phyloP scores from a whole-genome alignment of 768 basidiomycete genomes.

The Saitozyma sp. region DNA sequence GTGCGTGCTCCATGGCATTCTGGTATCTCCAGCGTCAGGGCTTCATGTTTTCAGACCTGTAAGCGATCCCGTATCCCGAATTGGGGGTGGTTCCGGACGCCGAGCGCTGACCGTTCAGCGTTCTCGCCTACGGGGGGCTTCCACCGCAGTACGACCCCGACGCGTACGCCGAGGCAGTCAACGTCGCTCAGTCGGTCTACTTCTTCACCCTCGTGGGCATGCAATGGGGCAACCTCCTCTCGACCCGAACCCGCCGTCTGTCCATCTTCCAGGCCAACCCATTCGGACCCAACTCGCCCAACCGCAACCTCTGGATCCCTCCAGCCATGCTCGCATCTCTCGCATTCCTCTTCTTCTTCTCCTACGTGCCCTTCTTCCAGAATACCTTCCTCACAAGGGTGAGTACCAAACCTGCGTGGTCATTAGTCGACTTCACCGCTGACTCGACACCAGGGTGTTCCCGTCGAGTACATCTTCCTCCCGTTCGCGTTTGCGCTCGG shows the following conservation, averaged over 20 bases:
- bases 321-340: conserved; percentile 58
- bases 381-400: conserved; percentile 59
- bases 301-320: conserved; percentile 57
- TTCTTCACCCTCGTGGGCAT: conserved; percentile 59
- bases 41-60: conserved; percentile 39
- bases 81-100: no score
- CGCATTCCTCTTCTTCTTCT: conserved; percentile 56
- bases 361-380: conserved; percentile 57
- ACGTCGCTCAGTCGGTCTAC: conserved; percentile 59
- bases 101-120: conserved; percentile 17
- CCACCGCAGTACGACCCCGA: conserved; percentile 55
- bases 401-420: conserved; percentile 30
- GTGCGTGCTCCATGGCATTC: conserved; percentile 59
- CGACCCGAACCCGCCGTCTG: conserved; percentile 62
- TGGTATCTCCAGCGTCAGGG: conserved; percentile 56
- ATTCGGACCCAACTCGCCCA: conserved; percentile 24
- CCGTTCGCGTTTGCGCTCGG: conserved; percentile 57
- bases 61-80: conserved; percentile 2
- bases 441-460: conserved; percentile 28
- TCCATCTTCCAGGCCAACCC: conserved; percentile 64
- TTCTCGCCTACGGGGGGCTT: conserved; percentile 55
- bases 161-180: conserved; percentile 47
- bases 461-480: conserved; percentile 59
- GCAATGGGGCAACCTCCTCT: conserved; percentile 65
- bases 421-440: no score